Evolutionary conservation across 1,284 basidiomycete species (phyloP).

Genomic region (Tilletia indica): DNA sequence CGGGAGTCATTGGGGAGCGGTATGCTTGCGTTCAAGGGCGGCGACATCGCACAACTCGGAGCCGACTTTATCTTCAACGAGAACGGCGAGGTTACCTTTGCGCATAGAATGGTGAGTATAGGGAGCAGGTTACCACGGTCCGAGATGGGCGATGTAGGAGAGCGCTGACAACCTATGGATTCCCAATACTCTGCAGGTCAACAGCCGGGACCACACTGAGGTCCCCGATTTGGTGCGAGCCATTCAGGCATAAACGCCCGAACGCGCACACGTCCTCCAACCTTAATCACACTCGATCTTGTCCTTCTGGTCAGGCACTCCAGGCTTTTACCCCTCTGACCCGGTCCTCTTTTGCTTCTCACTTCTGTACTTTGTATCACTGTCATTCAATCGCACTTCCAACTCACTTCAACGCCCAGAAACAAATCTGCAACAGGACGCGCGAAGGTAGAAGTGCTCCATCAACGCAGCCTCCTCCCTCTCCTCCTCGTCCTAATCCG

Average conservation of each 20-base stretch:
- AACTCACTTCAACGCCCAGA: no score
- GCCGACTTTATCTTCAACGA: slow-evolving; percentile 20
- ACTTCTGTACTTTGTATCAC: no score
- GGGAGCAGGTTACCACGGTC: not conserved
- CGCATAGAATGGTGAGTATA: slow-evolving; percentile 15
- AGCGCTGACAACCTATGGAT: not conserved
- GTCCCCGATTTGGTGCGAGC: slow-evolving; percentile 9
- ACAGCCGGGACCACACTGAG: slow-evolving; percentile 20
- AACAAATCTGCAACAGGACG: no score
- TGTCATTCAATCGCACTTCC: no score
- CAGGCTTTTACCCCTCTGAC: not conserved
- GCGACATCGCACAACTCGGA: slow-evolving; percentile 20
- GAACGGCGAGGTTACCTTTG: not conserved
- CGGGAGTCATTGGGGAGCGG: not conserved
- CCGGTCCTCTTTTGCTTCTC: not conserved
- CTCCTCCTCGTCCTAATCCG: no score
- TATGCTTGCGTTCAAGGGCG: slow-evolving; percentile 13
- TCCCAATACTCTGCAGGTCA: not conserved
- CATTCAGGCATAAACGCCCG: not conserved
- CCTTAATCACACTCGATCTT: no score
- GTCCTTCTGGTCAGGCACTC: not conserved
- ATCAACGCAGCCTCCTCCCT: no score
- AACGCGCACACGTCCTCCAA: not conserved
- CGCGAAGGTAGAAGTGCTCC: no score
- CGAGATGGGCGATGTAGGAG: not conserved